phyloP scores from a whole-genome alignment of 192 early-diverging fungal species.

The Gaertneriomyces semiglobifer region DNA sequence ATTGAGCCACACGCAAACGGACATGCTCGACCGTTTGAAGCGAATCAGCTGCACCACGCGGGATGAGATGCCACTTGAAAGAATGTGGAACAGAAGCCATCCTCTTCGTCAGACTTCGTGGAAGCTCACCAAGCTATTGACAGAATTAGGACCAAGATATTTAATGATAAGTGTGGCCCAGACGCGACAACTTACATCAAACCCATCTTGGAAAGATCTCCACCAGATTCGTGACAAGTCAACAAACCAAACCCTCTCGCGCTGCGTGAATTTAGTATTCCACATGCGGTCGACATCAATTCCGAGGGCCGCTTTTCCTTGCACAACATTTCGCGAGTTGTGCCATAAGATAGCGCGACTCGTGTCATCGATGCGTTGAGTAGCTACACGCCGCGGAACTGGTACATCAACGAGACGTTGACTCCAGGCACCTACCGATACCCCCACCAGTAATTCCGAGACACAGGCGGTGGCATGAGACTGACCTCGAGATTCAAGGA shows the following conservation, averaged over 20 bases:
- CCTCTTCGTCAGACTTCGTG: not conserved
- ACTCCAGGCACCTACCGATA: not conserved
- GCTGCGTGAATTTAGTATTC: constrained; percentile 8
- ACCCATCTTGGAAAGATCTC: constrained; percentile 3
- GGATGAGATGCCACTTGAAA: not conserved
- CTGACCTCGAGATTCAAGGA: constrained; percentile 20
- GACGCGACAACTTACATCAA: constrained; percentile 11
- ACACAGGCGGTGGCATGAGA: constrained; percentile 30
- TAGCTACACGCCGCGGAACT: too few relatives aligned
- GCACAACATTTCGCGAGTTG: constrained; percentile 13
- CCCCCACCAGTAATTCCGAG: constrained; percentile 26
- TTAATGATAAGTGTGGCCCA: not conserved
- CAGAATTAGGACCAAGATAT: not conserved
- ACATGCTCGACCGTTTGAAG: not conserved
- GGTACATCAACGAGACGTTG: too few relatives aligned
- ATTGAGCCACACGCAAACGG: constrained; percentile 7
- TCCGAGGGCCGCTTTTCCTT: constrained; percentile 13
- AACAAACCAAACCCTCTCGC: constrained; percentile 21
- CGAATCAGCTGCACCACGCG: not conserved
- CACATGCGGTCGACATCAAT: constrained; percentile 25
- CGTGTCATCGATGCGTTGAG: not conserved
- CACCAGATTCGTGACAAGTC: constrained; percentile 22
- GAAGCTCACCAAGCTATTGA: constrained; percentile 6
- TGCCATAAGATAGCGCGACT: not conserved
- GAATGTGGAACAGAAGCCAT: constrained; percentile 5